A percentile compares a stretch with the other conserved stretches of the same genome.
These are phyloP conservation scores for Gnomoniopsis smithogilvyi DNA, from an alignment of 2,329 filamentous ascomycete genomes.

Conservation along the genomic window DNA sequence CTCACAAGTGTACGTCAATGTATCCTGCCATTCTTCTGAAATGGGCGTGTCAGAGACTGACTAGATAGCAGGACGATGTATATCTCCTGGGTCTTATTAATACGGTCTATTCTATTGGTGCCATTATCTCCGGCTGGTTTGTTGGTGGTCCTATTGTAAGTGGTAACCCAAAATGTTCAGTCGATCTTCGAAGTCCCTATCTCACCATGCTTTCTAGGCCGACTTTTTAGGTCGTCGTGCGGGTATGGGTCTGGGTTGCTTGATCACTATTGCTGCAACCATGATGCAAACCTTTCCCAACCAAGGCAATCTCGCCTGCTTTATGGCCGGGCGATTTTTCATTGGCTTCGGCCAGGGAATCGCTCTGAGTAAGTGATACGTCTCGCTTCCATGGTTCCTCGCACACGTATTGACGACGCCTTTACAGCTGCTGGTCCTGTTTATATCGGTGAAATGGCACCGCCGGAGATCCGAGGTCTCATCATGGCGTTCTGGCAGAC, in stretches of 20 bases:
- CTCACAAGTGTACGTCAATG: constrained; percentile 35
- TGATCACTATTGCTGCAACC: constrained; percentile 64
- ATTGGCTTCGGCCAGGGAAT: constrained; percentile 70
- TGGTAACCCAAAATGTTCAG: not conserved
- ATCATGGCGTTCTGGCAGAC: constrained; percentile 71
- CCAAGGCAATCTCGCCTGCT: constrained; percentile 57
- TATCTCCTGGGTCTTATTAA: constrained; percentile 54
- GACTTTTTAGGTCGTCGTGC: constrained; percentile 60
- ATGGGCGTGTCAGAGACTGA: not conserved
- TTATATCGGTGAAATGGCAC: constrained; percentile 68
- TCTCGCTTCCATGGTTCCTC: constrained; percentile 8
- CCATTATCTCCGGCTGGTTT: constrained; percentile 69
- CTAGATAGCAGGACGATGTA: constrained; percentile 13
- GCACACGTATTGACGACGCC: constrained; percentile 24
- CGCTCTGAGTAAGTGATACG: constrained; percentile 39
- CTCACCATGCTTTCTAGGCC: constrained; percentile 28
- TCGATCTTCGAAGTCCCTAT: not conserved
- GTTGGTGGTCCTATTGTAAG: constrained; percentile 57
- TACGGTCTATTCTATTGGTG: constrained; percentile 68
- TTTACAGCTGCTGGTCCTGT: constrained; percentile 57
- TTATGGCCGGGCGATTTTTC: constrained; percentile 65
- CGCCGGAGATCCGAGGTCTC: constrained; percentile 60
- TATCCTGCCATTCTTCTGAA: not conserved
- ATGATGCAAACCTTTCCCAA: constrained; percentile 67
- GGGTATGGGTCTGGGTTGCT: constrained; percentile 63